These are phyloP conservation scores for Lactifluus piperatus DNA, from an alignment of 768 basidiomycete species.

Conservation along the genomic window DNA sequence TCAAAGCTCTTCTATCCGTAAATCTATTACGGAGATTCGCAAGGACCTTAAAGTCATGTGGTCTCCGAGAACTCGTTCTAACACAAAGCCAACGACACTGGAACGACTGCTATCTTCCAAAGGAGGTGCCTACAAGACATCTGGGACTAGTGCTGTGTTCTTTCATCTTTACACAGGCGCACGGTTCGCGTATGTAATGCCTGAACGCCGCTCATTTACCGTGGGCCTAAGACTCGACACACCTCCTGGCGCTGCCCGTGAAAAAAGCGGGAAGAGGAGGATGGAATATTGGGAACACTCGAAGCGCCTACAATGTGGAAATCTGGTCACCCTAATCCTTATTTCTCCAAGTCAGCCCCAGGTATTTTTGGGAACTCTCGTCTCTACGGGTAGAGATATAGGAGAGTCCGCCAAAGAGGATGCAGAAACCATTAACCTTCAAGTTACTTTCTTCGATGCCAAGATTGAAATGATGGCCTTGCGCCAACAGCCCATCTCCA, in stretches of 20 bases:
- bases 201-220: conserved; percentile 43
- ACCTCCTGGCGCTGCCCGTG: conserved; percentile 49
- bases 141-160: conserved; percentile 40
- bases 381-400: conserved; percentile 37
- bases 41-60: conserved; percentile 14
- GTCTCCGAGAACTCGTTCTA: neutral
- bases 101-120: conserved; percentile 35
- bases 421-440: conserved; percentile 33
- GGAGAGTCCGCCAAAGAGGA: conserved; percentile 32
- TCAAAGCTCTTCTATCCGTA: conserved; percentile 16
- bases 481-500: conserved; percentile 28
- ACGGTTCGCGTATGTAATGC: conserved; percentile 35
- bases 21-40: conserved; percentile 10
- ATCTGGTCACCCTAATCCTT: conserved; percentile 50
- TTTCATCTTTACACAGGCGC: conserved; percentile 56
- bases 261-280: conserved; percentile 31
- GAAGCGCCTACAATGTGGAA: conserved; percentile 50
- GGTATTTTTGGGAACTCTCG: conserved; percentile 46
- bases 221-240: conserved; percentile 38
- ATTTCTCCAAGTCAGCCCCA: conserved; percentile 21
- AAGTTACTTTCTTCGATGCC: conserved; percentile 55
- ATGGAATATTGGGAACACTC: conserved; percentile 52
- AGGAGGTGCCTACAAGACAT: conserved; percentile 49
- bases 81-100: conserved; percentile 31
- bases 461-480: conserved; percentile 40